phyloP scores from a whole-genome alignment of 345 rosid genomes.

The Kernera saxatilis region DNA sequence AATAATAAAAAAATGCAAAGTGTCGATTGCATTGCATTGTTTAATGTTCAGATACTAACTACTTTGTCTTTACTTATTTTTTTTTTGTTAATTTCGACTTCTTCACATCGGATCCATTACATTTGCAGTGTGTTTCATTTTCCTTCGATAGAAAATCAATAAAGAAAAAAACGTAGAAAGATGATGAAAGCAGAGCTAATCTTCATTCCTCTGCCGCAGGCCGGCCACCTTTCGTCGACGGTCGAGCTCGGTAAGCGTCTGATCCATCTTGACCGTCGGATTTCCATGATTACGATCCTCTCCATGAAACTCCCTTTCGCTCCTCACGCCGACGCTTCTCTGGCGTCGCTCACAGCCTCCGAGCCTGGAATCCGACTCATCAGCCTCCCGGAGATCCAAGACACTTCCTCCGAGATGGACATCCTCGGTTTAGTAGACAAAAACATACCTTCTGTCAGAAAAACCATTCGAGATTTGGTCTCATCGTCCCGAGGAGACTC shows the following conservation, averaged over 20 bases:
- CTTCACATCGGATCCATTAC: too few species aligned
- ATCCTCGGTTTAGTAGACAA: conserved; percentile 12
- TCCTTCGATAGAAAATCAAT: not conserved
- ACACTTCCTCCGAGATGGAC: conserved; percentile 31
- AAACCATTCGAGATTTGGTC: conserved; percentile 16
- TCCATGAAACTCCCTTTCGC: conserved; percentile 31
- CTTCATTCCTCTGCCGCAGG: conserved; percentile 27
- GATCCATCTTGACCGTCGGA: conserved; percentile 23
- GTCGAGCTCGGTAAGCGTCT: conserved; percentile 46
- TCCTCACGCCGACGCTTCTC: conserved; percentile 30
- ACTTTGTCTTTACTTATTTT: too few species aligned
- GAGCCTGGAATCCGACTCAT: conserved; percentile 23
- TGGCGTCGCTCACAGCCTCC: conserved; percentile 16
- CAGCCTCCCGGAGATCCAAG: conserved; percentile 24
- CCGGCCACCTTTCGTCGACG: conserved; percentile 46
- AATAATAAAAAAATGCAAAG: too few species aligned
- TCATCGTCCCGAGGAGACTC: not conserved
- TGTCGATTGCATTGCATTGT: too few species aligned
- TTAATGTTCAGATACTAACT: too few species aligned
- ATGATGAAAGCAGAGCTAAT: conserved; percentile 26
- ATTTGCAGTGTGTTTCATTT: not conserved
- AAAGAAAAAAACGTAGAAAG: not conserved
- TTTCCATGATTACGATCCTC: conserved; percentile 26
- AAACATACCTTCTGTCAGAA: conserved; percentile 2
- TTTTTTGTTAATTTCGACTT: not conserved